Base-by-base conservation (phyloP, 148 eudicot species). In the Amaranthus cruentus region DNA sequence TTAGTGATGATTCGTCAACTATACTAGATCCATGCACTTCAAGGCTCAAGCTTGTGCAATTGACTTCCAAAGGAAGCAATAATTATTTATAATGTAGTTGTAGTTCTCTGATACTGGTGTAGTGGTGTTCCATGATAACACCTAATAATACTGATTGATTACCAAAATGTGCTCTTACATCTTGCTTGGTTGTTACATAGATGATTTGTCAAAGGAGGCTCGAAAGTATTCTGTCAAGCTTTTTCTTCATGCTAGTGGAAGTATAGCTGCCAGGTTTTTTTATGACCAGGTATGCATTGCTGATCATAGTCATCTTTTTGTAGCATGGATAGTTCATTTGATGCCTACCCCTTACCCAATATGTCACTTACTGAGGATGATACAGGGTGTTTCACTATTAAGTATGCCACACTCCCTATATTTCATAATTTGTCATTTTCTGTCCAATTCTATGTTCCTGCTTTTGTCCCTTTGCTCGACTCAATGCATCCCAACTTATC, bases 171-270 rank as follows among this genome's bases (percentile, higher is more conserved):
- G 2, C 21, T 4, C 53, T 67, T 50, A 15, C 12, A 21, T 62
- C 3, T 43, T 43, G 66, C 63, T n/a, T 50, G 60, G 56, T 76
- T 8, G 56, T 66, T 28, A 9, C 71, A 21, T 77, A 85, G 96
- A 85, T 79, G 83, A 81, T 81, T 64, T 72, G 28, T 75, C 73
- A 48, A 89, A 80, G 80, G 85, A 85, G 73, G 84, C 56, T 48
- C 84, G 82, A 7, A 86, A 80, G 80, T 72, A 77, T 73, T 75
- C 82, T 10, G 78, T 95, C 47, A 95, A 88, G 79, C 68, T 95
- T 78, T 85, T 90, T 74, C 87, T 91, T 76, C 99, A 95, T 83
- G 86, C 91, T 51, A 90, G 82, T 66, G 99, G 99, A 60, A 86
- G 81, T 65, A 84, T 95, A 69, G 97, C 99, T 76, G 96, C 90